Percentiles rank a stretch among this genome's conserved stretches.
Conservation (phyloP, 202 grass and related monocot species). For the Carex sylvatica region DNA sequence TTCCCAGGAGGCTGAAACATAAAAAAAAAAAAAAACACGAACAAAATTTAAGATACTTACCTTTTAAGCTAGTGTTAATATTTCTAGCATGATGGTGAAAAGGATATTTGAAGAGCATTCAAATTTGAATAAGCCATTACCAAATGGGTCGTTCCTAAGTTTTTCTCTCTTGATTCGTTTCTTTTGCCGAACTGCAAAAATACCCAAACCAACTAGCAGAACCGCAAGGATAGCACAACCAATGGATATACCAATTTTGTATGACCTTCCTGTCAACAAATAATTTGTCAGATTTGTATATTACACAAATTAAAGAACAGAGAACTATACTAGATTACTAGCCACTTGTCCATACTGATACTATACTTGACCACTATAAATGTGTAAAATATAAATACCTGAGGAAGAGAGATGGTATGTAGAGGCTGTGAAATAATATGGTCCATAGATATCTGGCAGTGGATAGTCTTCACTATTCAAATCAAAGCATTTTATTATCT, state of each 20-base stretch:
- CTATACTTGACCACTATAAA: not conserved
- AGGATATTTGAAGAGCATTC: not conserved
- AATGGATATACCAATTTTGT: slow-evolving; percentile 49
- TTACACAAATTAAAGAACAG: not conserved
- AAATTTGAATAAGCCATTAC: slow-evolving; percentile 33
- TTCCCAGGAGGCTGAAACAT: slow-evolving; percentile 70
- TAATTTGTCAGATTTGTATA: not conserved
- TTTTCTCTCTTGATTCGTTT: slow-evolving; percentile 46
- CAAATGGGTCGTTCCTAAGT: slow-evolving; percentile 63
- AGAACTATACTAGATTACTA: not conserved
- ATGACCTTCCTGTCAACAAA: not conserved
- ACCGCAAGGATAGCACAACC: slow-evolving; percentile 37
- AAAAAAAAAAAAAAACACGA: not conserved
- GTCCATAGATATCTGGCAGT: slow-evolving; percentile 33
- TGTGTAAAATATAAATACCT: slow-evolving; percentile 14
- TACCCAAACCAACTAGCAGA: slow-evolving; percentile 34
- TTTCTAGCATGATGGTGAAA: not conserved
- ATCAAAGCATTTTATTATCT: slow-evolving; percentile 64
- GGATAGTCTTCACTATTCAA: slow-evolving; percentile 44
- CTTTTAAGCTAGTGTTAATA: not conserved
- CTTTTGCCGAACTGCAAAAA: slow-evolving; percentile 56
- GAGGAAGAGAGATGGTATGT: slow-evolving; percentile 23
- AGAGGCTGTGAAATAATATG: slow-evolving; percentile 35
- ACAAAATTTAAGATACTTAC: not conserved
- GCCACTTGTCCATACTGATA: not conserved